A percentile compares a stretch with the other conserved stretches of the same genome.
Conservation (phyloP, 208 protist genomes). For the Trypanosomatidae sp. region DNA sequence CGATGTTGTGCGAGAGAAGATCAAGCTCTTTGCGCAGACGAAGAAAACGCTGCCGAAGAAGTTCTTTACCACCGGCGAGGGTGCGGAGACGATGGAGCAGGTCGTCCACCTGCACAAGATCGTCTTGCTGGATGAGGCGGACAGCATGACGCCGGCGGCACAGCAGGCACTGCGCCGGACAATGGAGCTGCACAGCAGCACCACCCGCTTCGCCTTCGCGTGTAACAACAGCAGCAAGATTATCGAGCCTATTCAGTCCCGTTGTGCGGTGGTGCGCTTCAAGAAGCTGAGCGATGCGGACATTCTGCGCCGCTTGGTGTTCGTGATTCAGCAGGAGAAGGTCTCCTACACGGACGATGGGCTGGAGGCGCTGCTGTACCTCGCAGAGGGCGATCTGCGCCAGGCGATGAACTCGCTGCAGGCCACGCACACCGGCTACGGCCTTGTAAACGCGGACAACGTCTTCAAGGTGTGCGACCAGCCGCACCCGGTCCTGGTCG, state of each 20-base stretch:
- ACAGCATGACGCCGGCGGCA: slow-evolving; percentile 98
- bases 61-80: slow-evolving; percentile 34
- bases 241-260: slow-evolving; percentile 99
- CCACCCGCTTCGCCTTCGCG: slow-evolving; percentile 98
- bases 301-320: slow-evolving; percentile 91
- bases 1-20: slow-evolving; percentile 98
- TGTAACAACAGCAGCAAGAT: slow-evolving; percentile 99
- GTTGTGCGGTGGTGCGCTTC: slow-evolving; percentile 90
- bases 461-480: slow-evolving; percentile 99
- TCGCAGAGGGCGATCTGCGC: slow-evolving; percentile 97
- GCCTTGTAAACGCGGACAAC: slow-evolving; percentile 96
- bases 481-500: slow-evolving; percentile 96
- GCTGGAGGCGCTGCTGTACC: slow-evolving; percentile 97
- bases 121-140: slow-evolving; percentile 99
- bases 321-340: slow-evolving; percentile 93
- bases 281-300: slow-evolving; percentile 88
- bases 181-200: slow-evolving; percentile 98
- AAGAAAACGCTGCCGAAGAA: slow-evolving; percentile 90
- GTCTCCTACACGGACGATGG: slow-evolving; percentile 94
- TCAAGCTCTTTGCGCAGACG: slow-evolving; percentile 98
- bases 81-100: slow-evolving; percentile 4
- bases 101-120: slow-evolving; percentile 96
- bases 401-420: slow-evolving; percentile 98
- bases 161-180: slow-evolving; percentile 98
- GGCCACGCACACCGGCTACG: slow-evolving; percentile 96